Evolutionary conservation across 805 yeast genomes (phyloP).

Genomic region (Saccharomycopsis sp.): DNA sequence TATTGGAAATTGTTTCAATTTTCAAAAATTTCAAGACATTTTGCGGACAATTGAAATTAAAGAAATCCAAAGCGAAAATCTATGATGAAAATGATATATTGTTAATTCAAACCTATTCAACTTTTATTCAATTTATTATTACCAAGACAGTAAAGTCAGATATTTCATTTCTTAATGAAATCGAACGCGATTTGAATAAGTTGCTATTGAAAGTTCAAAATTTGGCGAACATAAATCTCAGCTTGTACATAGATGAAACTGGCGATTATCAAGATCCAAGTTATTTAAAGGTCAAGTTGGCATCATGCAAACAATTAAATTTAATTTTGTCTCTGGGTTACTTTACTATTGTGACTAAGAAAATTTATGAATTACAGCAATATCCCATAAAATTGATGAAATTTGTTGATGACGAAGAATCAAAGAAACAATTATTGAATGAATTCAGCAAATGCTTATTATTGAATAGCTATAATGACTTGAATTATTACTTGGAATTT

Average conservation of each 20-base stretch:
- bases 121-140: constrained; percentile 8
- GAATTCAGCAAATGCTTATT: constrained; percentile 13
- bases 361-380: constrained; percentile 9
- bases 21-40: constrained; percentile 14
- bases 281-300: constrained; percentile 1
- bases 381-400: constrained; percentile 2
- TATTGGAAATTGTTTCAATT: constrained; percentile 13
- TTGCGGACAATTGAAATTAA: constrained; percentile 8
- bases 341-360: constrained; percentile 6
- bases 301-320: constrained; percentile 1
- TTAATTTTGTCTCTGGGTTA: constrained; percentile 13
- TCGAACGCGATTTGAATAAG: background rate
- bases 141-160: background rate
- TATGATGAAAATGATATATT: constrained; percentile 9
- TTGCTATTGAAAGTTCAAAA: background rate
- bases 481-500: constrained; percentile 11
- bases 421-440: background rate
- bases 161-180: background rate
- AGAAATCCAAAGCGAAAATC: constrained; percentile 6
- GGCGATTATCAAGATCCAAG: background rate
- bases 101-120: constrained; percentile 9
- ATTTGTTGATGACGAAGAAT: constrained; percentile 1
- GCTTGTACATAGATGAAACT: background rate
- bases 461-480: constrained; percentile 10
- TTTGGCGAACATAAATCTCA: constrained; percentile 3